These are phyloP conservation scores for Echria macrotheca DNA, from an alignment of 495 filamentous ascomycete species.

Conservation along the genomic window DNA sequence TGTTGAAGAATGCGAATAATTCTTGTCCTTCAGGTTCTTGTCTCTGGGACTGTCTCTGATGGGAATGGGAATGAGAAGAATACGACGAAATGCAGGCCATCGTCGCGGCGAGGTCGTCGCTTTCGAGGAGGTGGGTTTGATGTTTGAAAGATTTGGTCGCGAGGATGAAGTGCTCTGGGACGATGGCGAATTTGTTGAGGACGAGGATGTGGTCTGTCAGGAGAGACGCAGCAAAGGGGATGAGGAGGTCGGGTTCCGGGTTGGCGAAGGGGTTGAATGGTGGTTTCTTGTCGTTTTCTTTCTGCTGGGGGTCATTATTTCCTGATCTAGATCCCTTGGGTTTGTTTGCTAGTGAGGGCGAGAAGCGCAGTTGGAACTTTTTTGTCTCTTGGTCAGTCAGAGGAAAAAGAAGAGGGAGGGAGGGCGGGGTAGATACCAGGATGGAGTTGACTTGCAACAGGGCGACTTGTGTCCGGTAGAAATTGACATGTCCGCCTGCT, in stretches of 20 bases:
- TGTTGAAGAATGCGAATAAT: conserved; percentile 82
- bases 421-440: conserved; percentile 34
- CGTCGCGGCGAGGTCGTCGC: conserved; percentile 58
- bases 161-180: conserved; percentile 74
- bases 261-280: conserved; percentile 64
- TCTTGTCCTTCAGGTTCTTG: too few species aligned
- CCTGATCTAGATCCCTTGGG: too few species aligned
- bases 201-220: conserved; percentile 59
- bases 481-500: conserved; percentile 49
- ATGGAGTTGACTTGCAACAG: conserved; percentile 49
- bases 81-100: conserved; percentile 63
- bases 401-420: not conserved
- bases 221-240: conserved; percentile 55
- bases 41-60: too few species aligned
- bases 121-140: conserved; percentile 65
- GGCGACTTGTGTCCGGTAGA: conserved; percentile 55
- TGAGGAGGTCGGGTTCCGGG: conserved; percentile 55
- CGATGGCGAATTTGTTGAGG: conserved; percentile 78
- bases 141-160: conserved; percentile 59
- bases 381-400: not conserved
- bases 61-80: conserved; percentile 30
- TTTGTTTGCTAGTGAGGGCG: conserved; percentile 69
- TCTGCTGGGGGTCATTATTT: conserved; percentile 26
- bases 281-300: not conserved
- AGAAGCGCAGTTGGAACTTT: conserved; percentile 71